phyloP scores from a whole-genome alignment of 495 filamentous ascomycete species.

The Aspergillus kassunensis region DNA sequence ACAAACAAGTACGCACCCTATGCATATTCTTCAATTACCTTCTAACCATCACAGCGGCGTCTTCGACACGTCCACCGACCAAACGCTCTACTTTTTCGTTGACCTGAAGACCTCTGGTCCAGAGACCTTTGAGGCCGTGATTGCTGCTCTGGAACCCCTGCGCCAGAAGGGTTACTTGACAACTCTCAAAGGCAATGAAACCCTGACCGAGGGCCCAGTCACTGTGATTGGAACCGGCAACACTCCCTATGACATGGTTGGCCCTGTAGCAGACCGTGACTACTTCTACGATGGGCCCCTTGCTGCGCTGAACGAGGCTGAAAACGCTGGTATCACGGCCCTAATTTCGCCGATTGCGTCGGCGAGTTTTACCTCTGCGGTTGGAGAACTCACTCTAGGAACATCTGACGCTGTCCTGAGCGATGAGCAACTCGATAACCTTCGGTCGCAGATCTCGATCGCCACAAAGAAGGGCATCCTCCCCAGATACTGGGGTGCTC shows the following conservation, averaged over 20 bases:
- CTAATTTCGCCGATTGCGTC: slow-evolving; percentile 51
- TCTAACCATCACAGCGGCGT: slow-evolving; percentile 32
- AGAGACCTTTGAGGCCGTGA: slow-evolving; percentile 52
- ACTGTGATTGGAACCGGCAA: slow-evolving; percentile 80
- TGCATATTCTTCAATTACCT: not conserved
- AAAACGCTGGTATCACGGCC: slow-evolving; percentile 40
- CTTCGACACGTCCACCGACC: slow-evolving; percentile 47
- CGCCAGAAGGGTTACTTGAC: slow-evolving; percentile 58
- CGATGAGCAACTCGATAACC: slow-evolving; percentile 51
- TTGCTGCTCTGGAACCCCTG: slow-evolving; percentile 61
- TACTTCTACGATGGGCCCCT: slow-evolving; percentile 63
- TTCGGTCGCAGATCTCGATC: slow-evolving; percentile 56
- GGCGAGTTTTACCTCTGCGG: slow-evolving; percentile 35
- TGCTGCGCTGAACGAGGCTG: slow-evolving; percentile 36
- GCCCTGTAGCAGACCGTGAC: slow-evolving; percentile 46
- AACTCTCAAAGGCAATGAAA: slow-evolving; percentile 49
- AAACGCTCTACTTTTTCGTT: slow-evolving; percentile 66
- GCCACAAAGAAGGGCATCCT: slow-evolving; percentile 63
- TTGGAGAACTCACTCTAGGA: slow-evolving; percentile 34
- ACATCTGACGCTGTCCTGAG: slow-evolving; percentile 29
- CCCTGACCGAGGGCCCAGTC: slow-evolving; percentile 49
- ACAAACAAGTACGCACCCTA: slow-evolving; percentile 35
- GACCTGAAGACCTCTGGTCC: slow-evolving; percentile 61
- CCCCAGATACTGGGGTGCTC: slow-evolving; percentile 71
- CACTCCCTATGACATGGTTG: slow-evolving; percentile 63